These are phyloP conservation scores for Saturnispora besseyi DNA, from an alignment of 805 yeast species.

Conservation along the genomic window DNA sequence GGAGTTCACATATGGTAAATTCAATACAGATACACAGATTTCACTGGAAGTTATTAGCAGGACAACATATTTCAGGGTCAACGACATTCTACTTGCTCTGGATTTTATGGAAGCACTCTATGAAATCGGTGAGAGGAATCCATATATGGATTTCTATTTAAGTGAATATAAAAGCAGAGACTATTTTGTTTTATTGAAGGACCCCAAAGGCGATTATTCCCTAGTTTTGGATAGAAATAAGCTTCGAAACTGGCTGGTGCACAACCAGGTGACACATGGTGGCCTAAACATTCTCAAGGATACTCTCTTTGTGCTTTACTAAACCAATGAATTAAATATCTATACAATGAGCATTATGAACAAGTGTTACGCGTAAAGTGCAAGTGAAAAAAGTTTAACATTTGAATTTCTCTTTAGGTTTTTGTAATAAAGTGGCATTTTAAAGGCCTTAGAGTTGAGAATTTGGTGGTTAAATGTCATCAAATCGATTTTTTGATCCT, in stretches of 20 bases:
- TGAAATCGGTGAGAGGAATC: conserved; percentile 20
- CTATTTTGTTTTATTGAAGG: conserved; percentile 18
- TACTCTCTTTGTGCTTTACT: neutral
- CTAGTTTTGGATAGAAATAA: conserved; percentile 19
- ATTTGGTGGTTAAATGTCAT: neutral
- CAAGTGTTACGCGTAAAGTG: conserved; percentile 1
- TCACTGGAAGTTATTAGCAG: conserved; percentile 42
- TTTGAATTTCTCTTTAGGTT: neutral
- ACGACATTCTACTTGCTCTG: conserved; percentile 52
- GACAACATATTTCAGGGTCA: conserved; percentile 55
- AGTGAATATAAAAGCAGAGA: conserved; percentile 12
- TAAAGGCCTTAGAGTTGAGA: neutral
- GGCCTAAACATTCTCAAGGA: neutral
- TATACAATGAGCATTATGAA: neutral
- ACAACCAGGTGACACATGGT: conserved; percentile 10
- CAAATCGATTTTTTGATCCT: conserved; percentile 5
- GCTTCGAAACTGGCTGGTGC: conserved; percentile 24
- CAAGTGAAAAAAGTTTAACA: neutral
- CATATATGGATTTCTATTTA: conserved; percentile 24
- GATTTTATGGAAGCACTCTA: conserved; percentile 44
- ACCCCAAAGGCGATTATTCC: conserved; percentile 14
- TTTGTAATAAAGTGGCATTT: neutral
- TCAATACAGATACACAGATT: conserved; percentile 25
- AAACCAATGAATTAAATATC: neutral
- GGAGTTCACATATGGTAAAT: conserved; percentile 34